Base-by-base conservation (phyloP, 1,284 basidiomycete genomes). In the Coniferiporia weirii region DNA sequence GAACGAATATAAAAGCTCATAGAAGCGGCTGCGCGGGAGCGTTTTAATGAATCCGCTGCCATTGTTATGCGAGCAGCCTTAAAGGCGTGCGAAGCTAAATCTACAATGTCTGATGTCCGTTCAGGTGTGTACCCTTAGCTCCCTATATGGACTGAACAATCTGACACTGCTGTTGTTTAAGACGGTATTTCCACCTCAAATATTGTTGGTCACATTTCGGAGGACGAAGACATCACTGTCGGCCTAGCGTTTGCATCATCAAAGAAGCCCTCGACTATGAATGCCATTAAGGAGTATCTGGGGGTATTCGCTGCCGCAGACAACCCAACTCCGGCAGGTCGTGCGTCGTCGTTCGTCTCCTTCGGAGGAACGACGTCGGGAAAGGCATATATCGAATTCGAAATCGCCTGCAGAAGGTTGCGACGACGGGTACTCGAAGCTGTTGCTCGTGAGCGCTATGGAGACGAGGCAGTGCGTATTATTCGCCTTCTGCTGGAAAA, bases 381-480 rank as follows among this genome's bases (percentile, higher is more conserved):
- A 47, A 90, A 89, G 67, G 79, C 93, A 63, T 81, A 87, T 65
- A 79, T 98, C 27, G 89, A 96, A 66, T 94, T 93, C 67, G 87
- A 90, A 66, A 80, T 84, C 57, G 83, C 96, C 49, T 82, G 84
- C 36, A 78, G 80, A 58, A 80, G 87, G 57, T 72, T 98, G 63
- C 83, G 90, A 68, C 76, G 83, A 65, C 82, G 82, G 17, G 76
- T 96, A 12, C 72, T 98, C 40, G 90, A 94, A 67, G 84, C 89
- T 17, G 81, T 95, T 27, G 83, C 95, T 40, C 78, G 87, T 65
- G 91, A 95, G 66, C 84, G 88, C 64, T 87, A 95, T 68, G 95
- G 95, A n/a, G 79, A 86, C 15, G 84, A 87, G 47, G 95, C 91
- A 12, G 87, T 95, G 2, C 80, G 95, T 40, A 87, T 98, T 55